Conservation (phyloP, 495 filamentous ascomycete genomes). For the Annulohypoxylon nitens region DNA sequence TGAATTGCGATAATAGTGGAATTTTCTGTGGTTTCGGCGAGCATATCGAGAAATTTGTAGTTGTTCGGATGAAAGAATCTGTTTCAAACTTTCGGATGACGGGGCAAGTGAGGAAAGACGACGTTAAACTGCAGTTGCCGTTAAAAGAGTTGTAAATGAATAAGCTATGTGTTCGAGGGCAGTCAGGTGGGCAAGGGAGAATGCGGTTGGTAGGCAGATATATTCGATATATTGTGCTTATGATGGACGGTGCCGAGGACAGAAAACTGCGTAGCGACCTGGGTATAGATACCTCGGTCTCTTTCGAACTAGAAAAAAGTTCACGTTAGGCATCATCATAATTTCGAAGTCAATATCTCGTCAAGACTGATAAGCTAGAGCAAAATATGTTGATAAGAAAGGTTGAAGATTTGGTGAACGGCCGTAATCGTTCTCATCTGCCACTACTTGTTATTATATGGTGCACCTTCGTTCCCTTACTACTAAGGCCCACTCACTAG, state of each 20-base stretch:
- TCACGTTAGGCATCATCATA: conserved; percentile 3
- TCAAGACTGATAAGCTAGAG: conserved; percentile 19
- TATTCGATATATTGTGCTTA: too few species aligned
- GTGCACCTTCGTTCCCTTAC: background rate
- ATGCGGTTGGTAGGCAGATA: too few species aligned
- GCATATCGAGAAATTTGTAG: background rate
- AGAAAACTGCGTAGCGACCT: conserved; percentile 10
- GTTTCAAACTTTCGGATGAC: too few species aligned
- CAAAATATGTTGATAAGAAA: background rate
- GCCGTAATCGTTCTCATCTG: background rate
- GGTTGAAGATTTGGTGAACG: background rate
- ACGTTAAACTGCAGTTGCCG: too few species aligned
- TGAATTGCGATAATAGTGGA: background rate
- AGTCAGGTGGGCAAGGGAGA: background rate
- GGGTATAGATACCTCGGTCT: background rate
- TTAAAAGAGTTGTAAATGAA: too few species aligned
- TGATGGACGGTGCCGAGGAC: background rate
- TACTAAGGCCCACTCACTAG: background rate
- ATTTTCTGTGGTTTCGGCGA: background rate
- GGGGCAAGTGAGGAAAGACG: too few species aligned
- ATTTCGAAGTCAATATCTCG: conserved; percentile 17
- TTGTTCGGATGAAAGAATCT: background rate
- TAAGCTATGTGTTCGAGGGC: too few species aligned
- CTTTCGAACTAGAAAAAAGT: background rate
- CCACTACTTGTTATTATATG: background rate